Base-by-base conservation (phyloP, 306 rosid genomes). In the Delonix regia region DNA sequence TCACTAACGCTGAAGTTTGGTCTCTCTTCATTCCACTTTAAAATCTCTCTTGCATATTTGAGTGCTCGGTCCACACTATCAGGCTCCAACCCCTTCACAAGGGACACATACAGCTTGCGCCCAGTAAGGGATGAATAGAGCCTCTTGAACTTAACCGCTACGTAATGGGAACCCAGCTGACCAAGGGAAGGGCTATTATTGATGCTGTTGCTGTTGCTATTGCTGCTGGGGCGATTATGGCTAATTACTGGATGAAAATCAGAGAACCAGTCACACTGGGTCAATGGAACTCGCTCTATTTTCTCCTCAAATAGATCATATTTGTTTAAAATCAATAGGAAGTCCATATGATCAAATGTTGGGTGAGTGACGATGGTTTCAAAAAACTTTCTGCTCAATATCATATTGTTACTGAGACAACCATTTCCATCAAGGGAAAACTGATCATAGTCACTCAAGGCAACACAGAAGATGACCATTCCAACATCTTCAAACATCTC, bases 401-500 rank as follows among this genome's bases (percentile, higher is more conserved):
- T 53, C 97, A 96, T 96, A 85, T 86, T 93, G 88, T 96, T 95
- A 16, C 86, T 71, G 62, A 66, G 80, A 78, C 86, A 74, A 69
- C 99, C 98, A 78, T 81, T 87, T 49, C 83, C 90, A 39, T 93
- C 97, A 0, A 81, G 76, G 81, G 88, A 85, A 84, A 86, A 74
- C 83, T 81, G 97, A 83, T 96, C 99, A 9, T 91, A 96, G 89
- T 93, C 98, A 48, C 94, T 85, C 84, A 96, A 85, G 48, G 98
- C 70, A 73, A 96, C 97, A 64, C 99, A 93, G 86, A 96, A 93
- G 48, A 90, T 86, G 77, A 91, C 93, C 87, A 93, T 89, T 57
- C 96, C 97, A 75, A 93, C 89, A 81, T 93, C 99, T 82, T 96
- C 99, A 83, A 96, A 93, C 99, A 96, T 96, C 87, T 93, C 98